A percentile compares a stretch with the other conserved stretches of the same genome.
Evolutionary conservation across 164 flowering plant genomes (phyloP).

Genomic region (Chloranthus sessilifolius): DNA sequence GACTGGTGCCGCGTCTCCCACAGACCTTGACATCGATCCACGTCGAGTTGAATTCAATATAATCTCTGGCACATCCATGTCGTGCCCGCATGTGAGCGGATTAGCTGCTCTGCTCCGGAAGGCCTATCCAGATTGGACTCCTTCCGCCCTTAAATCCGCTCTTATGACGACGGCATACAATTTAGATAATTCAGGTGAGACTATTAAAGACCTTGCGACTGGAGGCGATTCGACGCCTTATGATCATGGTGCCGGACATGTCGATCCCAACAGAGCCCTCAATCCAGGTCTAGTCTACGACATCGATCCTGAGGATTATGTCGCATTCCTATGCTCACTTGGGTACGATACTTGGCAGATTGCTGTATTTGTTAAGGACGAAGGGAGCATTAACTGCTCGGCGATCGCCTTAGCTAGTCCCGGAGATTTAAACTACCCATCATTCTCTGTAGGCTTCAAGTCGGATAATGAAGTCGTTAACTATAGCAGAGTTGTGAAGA

Average conservation of each 20-base stretch:
- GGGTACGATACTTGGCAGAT: constrained; percentile 48
- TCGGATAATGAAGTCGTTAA: constrained; percentile 22
- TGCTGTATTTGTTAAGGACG: constrained; percentile 37
- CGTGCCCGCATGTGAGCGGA: constrained; percentile 94
- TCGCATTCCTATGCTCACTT: constrained; percentile 63
- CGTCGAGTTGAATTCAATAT: constrained; percentile 81
- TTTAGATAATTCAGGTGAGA: constrained; percentile 47
- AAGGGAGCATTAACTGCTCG: constrained; percentile 29
- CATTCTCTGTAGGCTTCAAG: constrained; percentile 62
- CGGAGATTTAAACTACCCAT: constrained; percentile 83
- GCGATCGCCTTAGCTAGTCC: constrained; percentile 28
- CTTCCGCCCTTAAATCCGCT: constrained; percentile 85
- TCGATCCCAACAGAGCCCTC: constrained; percentile 73
- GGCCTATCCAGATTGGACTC: constrained; percentile 66
- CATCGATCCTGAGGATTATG: constrained; percentile 37
- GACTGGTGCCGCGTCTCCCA: constrained; percentile 66
- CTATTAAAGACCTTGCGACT: constrained; percentile 58
- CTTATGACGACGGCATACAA: constrained; percentile 75
- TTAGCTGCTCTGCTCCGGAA: constrained; percentile 76
- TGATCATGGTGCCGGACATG: constrained; percentile 82
- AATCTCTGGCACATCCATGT: constrained; percentile 91
- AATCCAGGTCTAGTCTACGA: constrained; percentile 87
- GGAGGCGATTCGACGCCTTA: constrained; percentile 65
- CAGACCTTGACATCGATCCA: constrained; percentile 68
- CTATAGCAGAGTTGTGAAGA: constrained; percentile 59